Evolutionary conservation across 2,329 filamentous ascomycete genomes (phyloP), one percentile per base, ranked within the genome.

Genomic region (Penicillium sp.): DNA sequence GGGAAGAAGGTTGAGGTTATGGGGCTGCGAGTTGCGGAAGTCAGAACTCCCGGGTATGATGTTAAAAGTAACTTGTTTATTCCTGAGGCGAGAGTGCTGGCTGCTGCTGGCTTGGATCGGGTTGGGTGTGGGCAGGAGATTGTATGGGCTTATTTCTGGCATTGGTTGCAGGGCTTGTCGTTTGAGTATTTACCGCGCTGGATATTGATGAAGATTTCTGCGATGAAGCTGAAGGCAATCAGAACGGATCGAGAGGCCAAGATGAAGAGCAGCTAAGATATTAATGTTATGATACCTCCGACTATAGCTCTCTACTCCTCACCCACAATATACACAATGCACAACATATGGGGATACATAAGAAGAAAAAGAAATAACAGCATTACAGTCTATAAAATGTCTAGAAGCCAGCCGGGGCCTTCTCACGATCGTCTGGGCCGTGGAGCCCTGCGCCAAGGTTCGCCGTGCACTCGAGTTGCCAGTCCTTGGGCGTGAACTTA

Each of bases 401-500:
- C 61, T 72, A 78, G 58, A 72, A 76, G 7, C 76, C 76, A 60
- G 75, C 72, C 23, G 60, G 58, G 31, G 71, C 65, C 43, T 72
- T 72, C 49, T 76, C 71, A 53, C 60, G 67, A 41, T 76, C 70
- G 51, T 72, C 65, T 43, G 72, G 74, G 0, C 81, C 82, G 60
- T 84, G 81, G 4, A 81, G 75, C 2, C 79, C 78, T 59, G 78
- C 73, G 43, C 84, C 84, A 39, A 88, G 64, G 64, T 87, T 87
- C 55, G 74, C 75, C 40, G 75, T 72, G 68, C 88, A 91, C 52
- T 84, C 84, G 19, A 74, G 70, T 68, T 83, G 84, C 93, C 92
- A 97, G 72, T 92, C 83, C 57, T 79, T 78, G 0, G 94, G 94
- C 1, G 91, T 94, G 70, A 90, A 95, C 68, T 91, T 91, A 76